phyloP scores from a whole-genome alignment of 345 rosid genomes.

The Salix arbutifolia region DNA sequence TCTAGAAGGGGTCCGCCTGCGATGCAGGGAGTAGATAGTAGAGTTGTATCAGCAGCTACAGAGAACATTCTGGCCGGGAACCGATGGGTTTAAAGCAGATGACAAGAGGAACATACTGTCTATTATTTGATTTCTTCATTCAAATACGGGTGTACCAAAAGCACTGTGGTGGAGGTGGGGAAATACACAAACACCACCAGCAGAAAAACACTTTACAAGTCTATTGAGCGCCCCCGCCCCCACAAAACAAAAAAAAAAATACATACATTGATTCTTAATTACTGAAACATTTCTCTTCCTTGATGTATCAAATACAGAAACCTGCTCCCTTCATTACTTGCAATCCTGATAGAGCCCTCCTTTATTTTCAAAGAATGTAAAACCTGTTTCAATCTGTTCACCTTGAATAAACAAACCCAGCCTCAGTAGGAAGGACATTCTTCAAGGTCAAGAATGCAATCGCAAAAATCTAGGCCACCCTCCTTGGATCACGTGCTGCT shows the following conservation, averaged over 20 bases:
- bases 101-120: background rate
- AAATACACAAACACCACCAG: constrained; percentile 8
- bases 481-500: constrained; percentile 71
- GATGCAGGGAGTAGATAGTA: too few relatives aligned
- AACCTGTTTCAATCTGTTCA: constrained; percentile 10
- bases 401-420: background rate
- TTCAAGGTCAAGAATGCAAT: background rate
- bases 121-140: constrained; percentile 3
- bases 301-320: constrained; percentile 19
- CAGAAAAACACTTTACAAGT: constrained; percentile 12
- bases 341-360: background rate
- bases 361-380: constrained; percentile 23
- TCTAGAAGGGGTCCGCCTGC: too few relatives aligned
- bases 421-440: constrained; percentile 4
- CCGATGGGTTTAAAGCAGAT: background rate
- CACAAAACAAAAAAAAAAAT: background rate
- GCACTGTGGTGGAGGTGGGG: constrained; percentile 10
- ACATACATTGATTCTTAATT: background rate
- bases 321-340: constrained; percentile 4
- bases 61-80: too few relatives aligned
- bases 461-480: constrained; percentile 33
- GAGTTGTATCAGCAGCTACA: too few relatives aligned
- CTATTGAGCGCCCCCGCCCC: background rate
- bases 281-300: constrained; percentile 5
- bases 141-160: constrained; percentile 2